Evolutionary conservation across 2,329 filamentous ascomycete species (phyloP), one percentile per base, ranked within the genome.

Genomic region (Alternaria hordeiaustralica): DNA sequence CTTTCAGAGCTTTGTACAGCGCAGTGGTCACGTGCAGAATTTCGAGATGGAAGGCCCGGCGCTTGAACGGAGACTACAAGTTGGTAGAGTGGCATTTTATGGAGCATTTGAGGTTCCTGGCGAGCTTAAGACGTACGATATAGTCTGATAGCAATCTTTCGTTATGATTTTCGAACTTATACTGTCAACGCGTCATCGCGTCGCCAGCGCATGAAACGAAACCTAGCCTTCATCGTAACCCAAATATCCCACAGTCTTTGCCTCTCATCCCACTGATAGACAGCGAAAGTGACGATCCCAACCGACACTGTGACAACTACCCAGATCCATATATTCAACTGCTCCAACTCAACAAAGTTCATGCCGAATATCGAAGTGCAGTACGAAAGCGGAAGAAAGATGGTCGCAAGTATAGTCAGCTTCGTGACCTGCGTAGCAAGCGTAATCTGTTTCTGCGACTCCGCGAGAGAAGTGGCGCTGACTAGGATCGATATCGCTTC

Each of bases 1-100:
- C 8, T 41, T 41, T 5, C 36, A 41, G 2, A 41, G 36, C n/a
- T 41, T 41, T 6, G 36, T 41, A 2, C 36, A 41, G 2, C 36
- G 36, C 8, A 41, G 36, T 3, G 36, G 36, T 3, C 36, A 41
- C 1, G 36, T 41, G 36, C 36, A 41, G 5, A 18, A 41, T 18
- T 41, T 18, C 5, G 36, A 41, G 9, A 41, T 41, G 36, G 36
- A 41, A 11, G 36, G 36, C 3, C 1, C 3, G 1, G 36, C 36
- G 1, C 36, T 41, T 0, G 36, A 41, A 2, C 15, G 36, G 1
- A 0, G 36, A 11, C 6, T 41, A 1, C 1, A 1, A 18, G 2
- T 0, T 41, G 36, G 36, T 0, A 41, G 36, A 3, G 36, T 41
- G 0, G 36, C 36, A 2, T 41, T 41, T 1, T 41, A 41, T 2